Percentiles rank a stretch among this genome's conserved stretches.
These are phyloP conservation scores for Gomphus sp. DNA, from an alignment of 1,284 basidiomycete species.

Conservation along the genomic window DNA sequence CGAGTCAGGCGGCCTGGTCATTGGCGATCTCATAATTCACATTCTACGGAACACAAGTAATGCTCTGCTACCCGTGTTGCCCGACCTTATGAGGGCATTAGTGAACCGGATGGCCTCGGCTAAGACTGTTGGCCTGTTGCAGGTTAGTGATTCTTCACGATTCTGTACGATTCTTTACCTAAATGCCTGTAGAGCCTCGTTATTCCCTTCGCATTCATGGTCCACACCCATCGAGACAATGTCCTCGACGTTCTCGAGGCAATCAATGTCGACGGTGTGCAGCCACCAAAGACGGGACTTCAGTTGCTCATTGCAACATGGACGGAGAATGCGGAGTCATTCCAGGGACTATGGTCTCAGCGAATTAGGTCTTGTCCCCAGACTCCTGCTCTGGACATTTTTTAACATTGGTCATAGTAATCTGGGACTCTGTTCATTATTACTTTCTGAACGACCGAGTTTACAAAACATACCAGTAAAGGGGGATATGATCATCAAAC, in stretches of 20 bases:
- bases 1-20: conserved; percentile 82
- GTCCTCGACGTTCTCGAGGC: conserved; percentile 69
- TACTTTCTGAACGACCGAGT: conserved; percentile 54
- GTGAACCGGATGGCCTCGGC: conserved; percentile 72
- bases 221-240: conserved; percentile 74
- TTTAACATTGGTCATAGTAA: conserved; percentile 31
- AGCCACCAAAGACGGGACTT: conserved; percentile 42
- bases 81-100: conserved; percentile 80
- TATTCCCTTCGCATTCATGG: conserved; percentile 88
- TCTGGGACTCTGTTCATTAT: conserved; percentile 74
- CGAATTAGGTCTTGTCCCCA: conserved; percentile 46
- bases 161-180: background rate
- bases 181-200: conserved; percentile 59
- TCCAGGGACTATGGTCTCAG: conserved; percentile 91
- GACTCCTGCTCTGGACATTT: background rate
- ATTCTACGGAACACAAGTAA: conserved; percentile 76
- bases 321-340: conserved; percentile 86
- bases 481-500: conserved; percentile 85
- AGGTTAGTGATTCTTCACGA: conserved; percentile 37
- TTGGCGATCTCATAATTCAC: conserved; percentile 93
- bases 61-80: conserved; percentile 72
- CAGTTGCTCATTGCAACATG: conserved; percentile 81
- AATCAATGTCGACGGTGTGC: conserved; percentile 38
- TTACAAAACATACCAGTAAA: conserved; percentile 69
- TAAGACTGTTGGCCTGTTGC: conserved; percentile 82